These are phyloP conservation scores for Trametes punicea DNA, from an alignment of 768 basidiomycete species.

Conservation along the genomic window DNA sequence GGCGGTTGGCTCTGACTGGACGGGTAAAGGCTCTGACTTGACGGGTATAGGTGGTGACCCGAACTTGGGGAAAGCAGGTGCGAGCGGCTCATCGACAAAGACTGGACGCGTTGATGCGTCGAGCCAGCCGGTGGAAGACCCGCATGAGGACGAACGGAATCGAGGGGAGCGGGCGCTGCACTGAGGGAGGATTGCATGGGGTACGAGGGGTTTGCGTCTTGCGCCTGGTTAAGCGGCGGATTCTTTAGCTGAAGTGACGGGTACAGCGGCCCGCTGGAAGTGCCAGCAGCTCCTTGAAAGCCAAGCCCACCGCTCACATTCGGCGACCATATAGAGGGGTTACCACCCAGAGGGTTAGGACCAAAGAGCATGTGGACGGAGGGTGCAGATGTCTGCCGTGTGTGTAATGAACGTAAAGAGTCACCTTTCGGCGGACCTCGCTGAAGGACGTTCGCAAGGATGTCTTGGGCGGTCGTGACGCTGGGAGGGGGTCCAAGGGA, in stretches of 20 bases:
- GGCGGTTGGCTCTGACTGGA: slow-evolving; percentile 13
- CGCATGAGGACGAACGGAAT: background rate
- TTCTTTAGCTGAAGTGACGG: background rate
- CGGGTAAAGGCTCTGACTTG: background rate
- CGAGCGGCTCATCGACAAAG: slow-evolving; percentile 5
- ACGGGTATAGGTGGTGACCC: background rate
- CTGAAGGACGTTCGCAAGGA: slow-evolving; percentile 54
- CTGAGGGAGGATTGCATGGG: slow-evolving; percentile 1
- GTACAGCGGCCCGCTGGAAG: background rate
- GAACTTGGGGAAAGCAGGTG: background rate
- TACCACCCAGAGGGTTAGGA: slow-evolving; percentile 32
- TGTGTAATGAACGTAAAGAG: slow-evolving; percentile 17
- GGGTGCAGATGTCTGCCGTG: slow-evolving; percentile 30
- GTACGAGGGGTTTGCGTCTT: background rate
- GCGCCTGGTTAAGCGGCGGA: background rate
- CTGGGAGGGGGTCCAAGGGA: slow-evolving; percentile 21
- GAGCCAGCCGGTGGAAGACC: background rate
- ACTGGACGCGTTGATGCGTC: slow-evolving; percentile 12
- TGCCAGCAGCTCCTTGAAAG: slow-evolving; percentile 8
- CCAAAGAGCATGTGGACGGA: slow-evolving; percentile 52
- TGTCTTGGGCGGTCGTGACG: slow-evolving; percentile 62
- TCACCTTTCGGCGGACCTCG: slow-evolving; percentile 24
- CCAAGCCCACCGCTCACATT: slow-evolving; percentile 39
- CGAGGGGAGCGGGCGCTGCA: slow-evolving; percentile 1
- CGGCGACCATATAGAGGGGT: slow-evolving; percentile 63